Evolutionary conservation across 1,284 basidiomycete species (phyloP), one percentile per base, ranked within the genome.

Genomic region (Cryptococcus jaspeensis): DNA sequence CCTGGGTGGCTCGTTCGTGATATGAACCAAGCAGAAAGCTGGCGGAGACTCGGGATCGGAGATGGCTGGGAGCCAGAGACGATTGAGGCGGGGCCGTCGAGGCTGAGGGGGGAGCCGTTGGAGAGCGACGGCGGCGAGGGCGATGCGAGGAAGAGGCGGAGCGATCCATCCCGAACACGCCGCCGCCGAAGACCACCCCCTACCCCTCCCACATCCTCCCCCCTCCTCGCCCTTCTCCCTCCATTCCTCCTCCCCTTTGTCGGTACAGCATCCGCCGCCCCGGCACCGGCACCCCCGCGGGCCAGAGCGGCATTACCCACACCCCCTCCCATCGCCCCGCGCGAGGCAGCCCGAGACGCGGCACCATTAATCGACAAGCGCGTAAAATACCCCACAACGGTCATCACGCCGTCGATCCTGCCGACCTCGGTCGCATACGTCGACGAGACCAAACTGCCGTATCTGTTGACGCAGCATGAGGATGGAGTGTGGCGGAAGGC

Each of bases 401-500:
- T 55, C 9, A 28, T 39, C 5, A 60, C 58, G 6, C 61, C 61
- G 11, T 47, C 58, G 4, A 18, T 45, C 20, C 37, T 63, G 16
- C 61, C 61, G 4, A 58, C 65, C 1, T 16, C 42, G 8, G 50
- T 61, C 32, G 20, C 23, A 3, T 45, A 48, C 32, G 60, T 67
- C 13, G 57, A 59, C 12, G 70, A 67, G 46, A 70, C 66, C 3
- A 52, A 52, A 11, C 56, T 74, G 7, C 72, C 72, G 4, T 69
- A 65, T 49, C 61, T 66, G n/a, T 47, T 73, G 25, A 71, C 65
- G 15, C 55, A 62, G 42, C 53, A 58, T 22, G 39, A 56, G 1
- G 66, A 72, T 46, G 70, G 67, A n/a, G 25, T n/a, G 6, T 72
- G 70, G 69, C 58, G 58, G 22, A 66, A 62, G 39, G 62, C 61